phyloP scores from a whole-genome alignment of 129 eudicot species.

The Mikania micrantha region DNA sequence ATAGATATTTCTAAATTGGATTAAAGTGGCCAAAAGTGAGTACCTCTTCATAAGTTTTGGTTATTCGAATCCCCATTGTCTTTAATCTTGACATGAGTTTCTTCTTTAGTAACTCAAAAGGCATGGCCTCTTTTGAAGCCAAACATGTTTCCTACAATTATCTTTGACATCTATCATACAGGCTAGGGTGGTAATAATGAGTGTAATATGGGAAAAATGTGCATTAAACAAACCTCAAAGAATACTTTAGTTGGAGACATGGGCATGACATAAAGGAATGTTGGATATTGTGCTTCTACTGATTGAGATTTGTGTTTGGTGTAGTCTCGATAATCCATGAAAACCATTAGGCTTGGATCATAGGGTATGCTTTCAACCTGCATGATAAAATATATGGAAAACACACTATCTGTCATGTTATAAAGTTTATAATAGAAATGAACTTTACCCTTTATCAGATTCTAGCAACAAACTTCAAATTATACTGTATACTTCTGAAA shows the following conservation, averaged over 20 bases:
- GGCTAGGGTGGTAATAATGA: neutral
- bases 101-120: conserved; percentile 67
- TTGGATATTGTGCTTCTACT: conserved; percentile 72
- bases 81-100: conserved; percentile 82
- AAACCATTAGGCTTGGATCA: conserved; percentile 91
- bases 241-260: conserved; percentile 90
- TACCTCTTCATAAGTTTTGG: conserved; percentile 88
- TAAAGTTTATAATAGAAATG: neutral
- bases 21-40: conserved; percentile 2
- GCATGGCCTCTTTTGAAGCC: conserved; percentile 98
- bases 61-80: conserved; percentile 69
- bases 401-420: neutral
- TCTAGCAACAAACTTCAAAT: neutral
- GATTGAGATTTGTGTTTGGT: conserved; percentile 33
- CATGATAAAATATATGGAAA: neutral
- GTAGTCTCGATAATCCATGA: conserved; percentile 94
- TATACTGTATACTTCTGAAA: too few species aligned
- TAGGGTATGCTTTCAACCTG: conserved; percentile 92
- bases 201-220: neutral
- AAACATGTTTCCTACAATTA: conserved; percentile 80
- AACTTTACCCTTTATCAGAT: neutral
- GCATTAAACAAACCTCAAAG: conserved; percentile 63
- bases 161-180: neutral
- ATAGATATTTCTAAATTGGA: neutral
- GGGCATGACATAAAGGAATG: conserved; percentile 95